Conservation (phyloP, 2,329 filamentous ascomycete genomes). For the Chaetomium sp. region DNA sequence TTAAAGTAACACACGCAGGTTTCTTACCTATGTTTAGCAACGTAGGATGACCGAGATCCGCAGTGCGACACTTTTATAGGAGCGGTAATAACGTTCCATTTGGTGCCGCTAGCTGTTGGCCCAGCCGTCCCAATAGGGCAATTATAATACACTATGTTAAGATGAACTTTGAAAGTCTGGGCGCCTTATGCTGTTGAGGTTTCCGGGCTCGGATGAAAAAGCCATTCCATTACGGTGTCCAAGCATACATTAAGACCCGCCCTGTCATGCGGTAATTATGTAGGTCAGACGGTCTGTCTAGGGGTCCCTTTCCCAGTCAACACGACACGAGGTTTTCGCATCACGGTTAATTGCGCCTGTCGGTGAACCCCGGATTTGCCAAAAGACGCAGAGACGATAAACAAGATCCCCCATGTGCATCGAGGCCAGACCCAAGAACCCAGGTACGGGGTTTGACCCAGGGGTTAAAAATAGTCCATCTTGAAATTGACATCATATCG, state of each 20-base stretch:
- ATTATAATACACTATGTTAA: constrained; percentile 9
- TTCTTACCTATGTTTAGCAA: constrained; percentile 5
- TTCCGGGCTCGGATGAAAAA: too few species aligned
- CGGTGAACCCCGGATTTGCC: constrained; percentile 1
- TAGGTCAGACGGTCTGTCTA: background rate
- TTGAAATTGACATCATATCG: constrained; percentile 5
- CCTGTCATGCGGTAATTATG: constrained; percentile 3
- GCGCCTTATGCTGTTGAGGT: background rate
- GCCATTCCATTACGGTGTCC: too few species aligned
- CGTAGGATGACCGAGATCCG: background rate
- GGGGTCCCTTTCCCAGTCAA: background rate
- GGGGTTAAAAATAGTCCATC: constrained; percentile 9
- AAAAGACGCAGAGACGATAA: background rate
- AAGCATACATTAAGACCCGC: background rate
- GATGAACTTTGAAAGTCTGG: background rate
- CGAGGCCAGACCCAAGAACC: constrained; percentile 1
- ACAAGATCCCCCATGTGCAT: background rate
- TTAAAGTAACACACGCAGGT: background rate
- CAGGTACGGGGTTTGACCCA: constrained; percentile 1
- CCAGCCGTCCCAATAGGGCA: background rate
- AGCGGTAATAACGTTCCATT: constrained; percentile 1
- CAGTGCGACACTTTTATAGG: background rate
- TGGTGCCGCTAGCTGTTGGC: background rate
- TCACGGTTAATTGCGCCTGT: background rate
- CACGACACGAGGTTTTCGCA: background rate